Evolutionary conservation across 1,139 yeast species (phyloP).

Genomic region (Waltiozyma sp.): DNA sequence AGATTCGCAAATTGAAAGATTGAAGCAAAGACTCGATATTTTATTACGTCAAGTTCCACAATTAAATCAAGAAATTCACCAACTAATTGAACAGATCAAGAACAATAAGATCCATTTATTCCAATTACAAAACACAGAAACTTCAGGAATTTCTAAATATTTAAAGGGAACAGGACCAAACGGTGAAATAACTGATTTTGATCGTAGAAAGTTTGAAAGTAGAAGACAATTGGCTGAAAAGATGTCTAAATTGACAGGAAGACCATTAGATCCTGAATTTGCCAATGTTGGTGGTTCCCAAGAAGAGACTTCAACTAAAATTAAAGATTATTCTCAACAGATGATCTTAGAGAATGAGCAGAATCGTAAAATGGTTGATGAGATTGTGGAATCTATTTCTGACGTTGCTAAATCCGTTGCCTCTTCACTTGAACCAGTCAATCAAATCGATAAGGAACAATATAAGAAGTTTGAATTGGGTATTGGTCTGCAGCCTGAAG

Average conservation of each 20-base stretch:
- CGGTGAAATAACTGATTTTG: conserved; percentile 75
- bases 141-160: conserved; percentile 7
- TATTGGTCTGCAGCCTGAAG: conserved; percentile 60
- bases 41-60: conserved; percentile 62
- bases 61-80: conserved; percentile 48
- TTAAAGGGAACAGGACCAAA: conserved; percentile 76
- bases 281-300: conserved; percentile 24
- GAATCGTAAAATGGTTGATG: conserved; percentile 51
- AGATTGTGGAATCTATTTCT: conserved; percentile 63
- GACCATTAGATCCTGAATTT: conserved; percentile 36
- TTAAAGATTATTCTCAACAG: conserved; percentile 43
- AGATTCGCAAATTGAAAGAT: conserved; percentile 20
- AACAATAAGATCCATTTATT: conserved; percentile 53
- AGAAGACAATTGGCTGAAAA: conserved; percentile 70
- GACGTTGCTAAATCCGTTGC: conserved; percentile 61
- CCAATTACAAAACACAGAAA: conserved; percentile 54
- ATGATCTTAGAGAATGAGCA: conserved; percentile 45
- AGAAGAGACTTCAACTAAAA: conserved; percentile 46
- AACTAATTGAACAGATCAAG: conserved; percentile 61
- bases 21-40: conserved; percentile 23
- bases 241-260: conserved; percentile 89
- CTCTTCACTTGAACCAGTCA: conserved; percentile 29
- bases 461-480: conserved; percentile 72
- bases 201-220: conserved; percentile 66
- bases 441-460: conserved; percentile 34